Evolutionary conservation across 164 flowering plant species (phyloP).

Genomic region (Macadamia tetraphylla): DNA sequence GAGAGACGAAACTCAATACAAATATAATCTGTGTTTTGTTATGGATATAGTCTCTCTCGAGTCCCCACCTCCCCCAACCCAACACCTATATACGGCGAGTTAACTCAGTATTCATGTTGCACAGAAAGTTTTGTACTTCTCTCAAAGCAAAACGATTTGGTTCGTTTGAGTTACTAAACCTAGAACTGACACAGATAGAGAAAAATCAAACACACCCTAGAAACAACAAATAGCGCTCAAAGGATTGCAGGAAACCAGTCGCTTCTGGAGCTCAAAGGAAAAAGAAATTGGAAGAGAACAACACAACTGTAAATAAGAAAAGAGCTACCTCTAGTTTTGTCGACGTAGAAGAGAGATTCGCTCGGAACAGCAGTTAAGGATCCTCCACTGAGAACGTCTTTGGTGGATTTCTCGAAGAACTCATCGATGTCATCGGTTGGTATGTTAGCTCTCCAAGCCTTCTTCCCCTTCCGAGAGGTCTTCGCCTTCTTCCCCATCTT

Average conservation of each 20-base stretch:
- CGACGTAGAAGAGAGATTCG: conserved; percentile 76
- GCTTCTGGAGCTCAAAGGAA: neutral
- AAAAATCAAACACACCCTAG: neutral
- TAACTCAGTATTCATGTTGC: no score
- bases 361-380: conserved; percentile 48
- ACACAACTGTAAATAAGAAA: neutral
- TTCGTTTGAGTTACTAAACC: no score
- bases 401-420: conserved; percentile 72
- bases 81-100: no score
- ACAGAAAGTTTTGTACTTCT: no score
- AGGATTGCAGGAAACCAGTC: no score
- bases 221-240: neutral
- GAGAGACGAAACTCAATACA: no score
- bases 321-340: conserved; percentile 67
- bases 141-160: no score
- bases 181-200: no score
- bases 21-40: no score
- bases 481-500: conserved; percentile 70
- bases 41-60: no score
- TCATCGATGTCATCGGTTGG: conserved; percentile 3
- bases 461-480: conserved; percentile 46
- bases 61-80: no score
- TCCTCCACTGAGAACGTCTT: conserved; percentile 91
- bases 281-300: neutral
- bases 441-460: conserved; percentile 63